A percentile compares a stretch with the other conserved stretches of the same genome.
Evolutionary conservation across 257 asterid genomes (phyloP).

Genomic region (Paulownia fortunei): DNA sequence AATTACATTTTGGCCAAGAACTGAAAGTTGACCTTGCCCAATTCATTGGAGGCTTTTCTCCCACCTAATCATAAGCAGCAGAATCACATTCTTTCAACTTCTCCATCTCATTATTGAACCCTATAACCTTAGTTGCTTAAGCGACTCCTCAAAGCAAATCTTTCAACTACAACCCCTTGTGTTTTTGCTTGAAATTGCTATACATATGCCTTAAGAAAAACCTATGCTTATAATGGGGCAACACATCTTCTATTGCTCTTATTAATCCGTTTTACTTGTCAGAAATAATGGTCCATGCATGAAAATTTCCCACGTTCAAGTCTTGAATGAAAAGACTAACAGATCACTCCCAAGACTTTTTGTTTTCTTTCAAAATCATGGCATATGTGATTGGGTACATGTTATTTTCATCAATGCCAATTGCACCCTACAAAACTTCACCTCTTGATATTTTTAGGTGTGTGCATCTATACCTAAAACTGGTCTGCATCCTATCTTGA

Average conservation of each 20-base stretch:
- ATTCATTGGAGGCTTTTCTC: background rate
- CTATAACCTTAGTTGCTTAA: background rate
- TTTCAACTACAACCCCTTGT: background rate
- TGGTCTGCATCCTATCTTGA: background rate
- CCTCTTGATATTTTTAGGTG: conserved; percentile 1
- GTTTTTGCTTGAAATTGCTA: background rate
- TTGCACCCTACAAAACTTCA: background rate
- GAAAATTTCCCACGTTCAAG: background rate
- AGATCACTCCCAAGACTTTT: conserved; percentile 25
- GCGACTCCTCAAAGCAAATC: conserved; percentile 3
- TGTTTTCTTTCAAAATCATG: conserved; percentile 15
- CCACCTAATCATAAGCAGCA: background rate
- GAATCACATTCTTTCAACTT: background rate
- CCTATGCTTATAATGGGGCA: background rate
- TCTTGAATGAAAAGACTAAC: background rate
- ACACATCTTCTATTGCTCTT: background rate
- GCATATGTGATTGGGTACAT: conserved; percentile 32
- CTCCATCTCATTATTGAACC: background rate
- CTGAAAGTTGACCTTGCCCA: conserved; percentile 21
- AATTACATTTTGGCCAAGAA: background rate
- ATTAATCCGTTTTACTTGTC: conserved; percentile 30
- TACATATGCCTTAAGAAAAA: conserved; percentile 18
- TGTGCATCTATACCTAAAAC: background rate
- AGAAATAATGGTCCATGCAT: conserved; percentile 12
- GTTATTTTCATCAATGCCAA: conserved; percentile 18